Conservation (phyloP, 2,329 filamentous ascomycete genomes). For the Beauveria sp. region DNA sequence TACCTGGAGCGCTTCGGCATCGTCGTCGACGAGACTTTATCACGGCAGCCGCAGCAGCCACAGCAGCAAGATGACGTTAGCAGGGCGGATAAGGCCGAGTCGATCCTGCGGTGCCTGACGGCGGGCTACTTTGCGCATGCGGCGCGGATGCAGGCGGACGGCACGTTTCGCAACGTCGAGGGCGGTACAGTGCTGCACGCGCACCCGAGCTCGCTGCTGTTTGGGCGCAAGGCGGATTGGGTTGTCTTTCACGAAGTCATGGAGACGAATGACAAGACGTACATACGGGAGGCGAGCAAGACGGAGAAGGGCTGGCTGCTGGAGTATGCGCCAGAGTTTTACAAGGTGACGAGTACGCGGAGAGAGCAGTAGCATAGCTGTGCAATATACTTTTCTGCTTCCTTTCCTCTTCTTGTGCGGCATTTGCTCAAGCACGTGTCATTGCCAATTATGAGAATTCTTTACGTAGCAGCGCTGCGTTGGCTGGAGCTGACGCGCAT, state of each 20-base stretch:
- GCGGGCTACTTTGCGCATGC: constrained; percentile 90
- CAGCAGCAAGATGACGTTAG: constrained; percentile 11
- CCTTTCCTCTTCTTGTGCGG: neutral
- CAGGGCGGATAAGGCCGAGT: constrained; percentile 45
- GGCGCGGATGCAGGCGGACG: constrained; percentile 88
- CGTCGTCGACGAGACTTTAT: constrained; percentile 55
- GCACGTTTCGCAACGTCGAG: constrained; percentile 78
- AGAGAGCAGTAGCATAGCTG: constrained; percentile 11
- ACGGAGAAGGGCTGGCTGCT: constrained; percentile 89
- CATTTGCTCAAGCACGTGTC: neutral
- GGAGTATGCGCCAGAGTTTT: constrained; percentile 82
- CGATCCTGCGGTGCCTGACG: constrained; percentile 77
- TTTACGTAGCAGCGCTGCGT: no score
- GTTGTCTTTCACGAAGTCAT: constrained; percentile 91
- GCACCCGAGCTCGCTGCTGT: constrained; percentile 89
- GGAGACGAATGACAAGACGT: constrained; percentile 82
- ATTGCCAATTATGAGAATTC: neutral
- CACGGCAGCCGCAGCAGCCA: constrained; percentile 18
- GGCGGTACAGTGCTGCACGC: constrained; percentile 72
- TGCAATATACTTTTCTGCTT: neutral
- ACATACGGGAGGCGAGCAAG: constrained; percentile 85
- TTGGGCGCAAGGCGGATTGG: constrained; percentile 94
- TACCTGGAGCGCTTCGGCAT: constrained; percentile 83
- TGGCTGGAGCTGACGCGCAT: no score
- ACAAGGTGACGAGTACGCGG: constrained; percentile 43